Percentiles rank a stretch among this genome's conserved stretches.
These are phyloP conservation scores for Castanea mollissima DNA, from an alignment of 306 rosid genomes.

Conservation along the genomic window DNA sequence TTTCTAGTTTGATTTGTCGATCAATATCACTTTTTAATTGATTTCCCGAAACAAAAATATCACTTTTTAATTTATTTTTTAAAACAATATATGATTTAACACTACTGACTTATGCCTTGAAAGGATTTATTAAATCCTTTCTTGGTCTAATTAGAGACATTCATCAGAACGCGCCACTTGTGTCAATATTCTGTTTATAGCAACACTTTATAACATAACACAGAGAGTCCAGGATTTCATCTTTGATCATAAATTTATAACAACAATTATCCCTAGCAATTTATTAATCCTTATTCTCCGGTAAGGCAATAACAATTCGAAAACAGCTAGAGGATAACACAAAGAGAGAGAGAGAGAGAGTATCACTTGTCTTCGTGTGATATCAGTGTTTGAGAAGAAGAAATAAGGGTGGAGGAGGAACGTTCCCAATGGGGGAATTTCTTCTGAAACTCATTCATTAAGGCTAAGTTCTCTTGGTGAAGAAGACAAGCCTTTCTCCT, in stretches of 20 bases:
- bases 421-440: conserved; percentile 26
- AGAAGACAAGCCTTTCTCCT: conserved; percentile 39
- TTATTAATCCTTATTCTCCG: not conserved
- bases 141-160: not conserved
- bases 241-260: not conserved
- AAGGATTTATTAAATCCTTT: too few species aligned
- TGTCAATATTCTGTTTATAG: not conserved
- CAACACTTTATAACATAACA: not conserved
- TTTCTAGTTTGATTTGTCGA: too few species aligned
- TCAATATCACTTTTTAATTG: too few species aligned
- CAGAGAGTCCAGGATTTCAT: not conserved
- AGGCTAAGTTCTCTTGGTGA: conserved; percentile 44
- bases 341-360: too few species aligned
- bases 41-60: too few species aligned
- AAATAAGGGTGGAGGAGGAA: conserved; percentile 8
- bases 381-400: conserved; percentile 16
- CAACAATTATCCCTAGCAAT: not conserved
- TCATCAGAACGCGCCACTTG: not conserved
- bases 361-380: not conserved
- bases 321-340: not conserved
- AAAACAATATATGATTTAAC: too few species aligned
- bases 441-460: conserved; percentile 31
- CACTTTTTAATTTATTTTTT: too few species aligned
- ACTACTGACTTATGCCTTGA: too few species aligned
- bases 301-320: not conserved